phyloP scores from a whole-genome alignment of 345 rosid genomes.

The Citrus unshiu region DNA sequence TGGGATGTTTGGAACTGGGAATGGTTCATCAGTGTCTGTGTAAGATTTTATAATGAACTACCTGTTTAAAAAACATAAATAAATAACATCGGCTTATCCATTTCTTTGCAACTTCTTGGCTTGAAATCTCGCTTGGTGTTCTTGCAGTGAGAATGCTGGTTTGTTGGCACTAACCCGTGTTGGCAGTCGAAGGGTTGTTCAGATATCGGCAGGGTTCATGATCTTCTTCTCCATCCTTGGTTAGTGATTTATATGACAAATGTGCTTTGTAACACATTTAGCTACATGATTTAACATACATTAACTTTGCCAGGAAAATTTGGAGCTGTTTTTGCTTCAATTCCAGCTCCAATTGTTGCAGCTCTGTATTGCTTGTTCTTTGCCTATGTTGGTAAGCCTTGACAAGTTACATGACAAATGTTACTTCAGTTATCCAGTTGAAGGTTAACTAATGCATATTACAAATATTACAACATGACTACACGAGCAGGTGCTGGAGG shows the following conservation, averaged over 20 bases:
- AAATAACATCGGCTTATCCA: not conserved
- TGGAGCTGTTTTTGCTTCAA: conserved; percentile 86
- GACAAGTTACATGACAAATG: not conserved
- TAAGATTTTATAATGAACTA: conserved; percentile 36
- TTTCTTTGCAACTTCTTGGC: not conserved
- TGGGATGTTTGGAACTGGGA: conserved; percentile 95
- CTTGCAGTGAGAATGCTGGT: conserved; percentile 83
- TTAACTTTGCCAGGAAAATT: conserved; percentile 56
- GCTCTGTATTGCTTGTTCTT: conserved; percentile 73
- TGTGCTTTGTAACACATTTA: not conserved
- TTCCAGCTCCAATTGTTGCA: conserved; percentile 77
- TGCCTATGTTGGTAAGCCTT: conserved; percentile 71
- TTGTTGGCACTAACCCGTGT: conserved; percentile 80
- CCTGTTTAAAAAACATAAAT: not conserved
- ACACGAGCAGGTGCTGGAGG: conserved; percentile 60
- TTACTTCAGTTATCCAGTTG: not conserved
- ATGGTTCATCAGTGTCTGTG: conserved; percentile 85
- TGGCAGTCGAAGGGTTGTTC: conserved; percentile 93
- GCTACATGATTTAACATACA: not conserved
- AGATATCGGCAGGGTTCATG: conserved; percentile 92
- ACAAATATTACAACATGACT: not conserved
- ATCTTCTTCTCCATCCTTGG: conserved; percentile 92
- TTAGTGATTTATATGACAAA: conserved; percentile 20
- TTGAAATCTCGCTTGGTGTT: conserved; percentile 1
- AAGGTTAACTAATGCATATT: not conserved